Conservation (phyloP, 768 basidiomycete genomes). For the Hericium rajendrae region DNA sequence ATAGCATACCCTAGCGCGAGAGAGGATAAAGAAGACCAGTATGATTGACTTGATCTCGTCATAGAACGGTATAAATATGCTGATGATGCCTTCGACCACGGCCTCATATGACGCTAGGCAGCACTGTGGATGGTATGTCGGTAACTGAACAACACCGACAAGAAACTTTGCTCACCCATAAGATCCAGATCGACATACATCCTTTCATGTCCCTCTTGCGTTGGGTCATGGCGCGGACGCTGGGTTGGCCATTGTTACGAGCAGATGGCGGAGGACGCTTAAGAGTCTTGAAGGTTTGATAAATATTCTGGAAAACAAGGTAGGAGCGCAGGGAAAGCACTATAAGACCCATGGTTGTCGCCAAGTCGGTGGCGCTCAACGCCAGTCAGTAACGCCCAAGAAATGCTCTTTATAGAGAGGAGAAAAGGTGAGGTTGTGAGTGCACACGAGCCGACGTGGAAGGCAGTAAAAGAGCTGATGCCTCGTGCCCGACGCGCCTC, state of each 20-base stretch:
- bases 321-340: slow-evolving; percentile 55
- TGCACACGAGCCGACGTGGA: neutral
- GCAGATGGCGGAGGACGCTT: slow-evolving; percentile 50
- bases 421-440: neutral
- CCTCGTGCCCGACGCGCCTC: neutral
- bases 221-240: slow-evolving; percentile 56
- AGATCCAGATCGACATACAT: slow-evolving; percentile 73
- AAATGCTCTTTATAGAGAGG: neutral
- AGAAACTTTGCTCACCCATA: slow-evolving; percentile 50
- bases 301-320: slow-evolving; percentile 72
- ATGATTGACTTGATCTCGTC: slow-evolving; percentile 69
- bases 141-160: slow-evolving; percentile 4
- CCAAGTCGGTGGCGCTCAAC: slow-evolving; percentile 2
- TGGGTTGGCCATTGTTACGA: slow-evolving; percentile 50
- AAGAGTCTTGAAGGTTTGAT: slow-evolving; percentile 77
- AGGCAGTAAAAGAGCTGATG: neutral
- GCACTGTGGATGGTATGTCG: slow-evolving; percentile 34
- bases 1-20: slow-evolving; percentile 53
- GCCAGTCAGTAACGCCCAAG: slow-evolving; percentile 1
- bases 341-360: slow-evolving; percentile 52
- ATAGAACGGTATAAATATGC: slow-evolving; percentile 75
- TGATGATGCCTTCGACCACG: slow-evolving; percentile 51
- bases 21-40: slow-evolving; percentile 65
- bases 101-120: slow-evolving; percentile 63
- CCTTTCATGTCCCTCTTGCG: slow-evolving; percentile 84